These are phyloP conservation scores for Apiotrichum mycotoxinovorans DNA, from an alignment of 1,284 basidiomycete species.

Conservation along the genomic window DNA sequence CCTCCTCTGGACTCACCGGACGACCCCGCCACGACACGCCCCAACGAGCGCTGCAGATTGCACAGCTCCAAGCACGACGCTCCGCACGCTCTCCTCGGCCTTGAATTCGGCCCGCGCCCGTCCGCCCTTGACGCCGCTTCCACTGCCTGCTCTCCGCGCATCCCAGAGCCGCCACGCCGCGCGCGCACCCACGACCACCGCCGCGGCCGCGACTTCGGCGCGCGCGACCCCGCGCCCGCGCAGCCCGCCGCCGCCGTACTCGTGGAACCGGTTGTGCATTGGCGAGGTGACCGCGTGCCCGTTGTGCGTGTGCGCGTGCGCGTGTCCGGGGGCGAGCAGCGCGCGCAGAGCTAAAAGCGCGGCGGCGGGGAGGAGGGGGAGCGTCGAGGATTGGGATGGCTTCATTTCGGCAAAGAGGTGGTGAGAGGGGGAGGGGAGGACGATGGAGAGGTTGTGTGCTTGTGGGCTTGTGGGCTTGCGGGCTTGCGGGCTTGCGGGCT, in stretches of 20 bases:
- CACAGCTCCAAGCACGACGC: background rate
- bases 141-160: background rate
- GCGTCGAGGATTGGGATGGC: too few species aligned
- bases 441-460: too few species aligned
- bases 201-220: background rate
- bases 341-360: background rate
- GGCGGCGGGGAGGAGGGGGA: background rate
- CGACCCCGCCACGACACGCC: background rate
- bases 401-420: too few species aligned
- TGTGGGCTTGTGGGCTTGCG: too few species aligned
- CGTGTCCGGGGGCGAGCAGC: background rate
- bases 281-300: background rate
- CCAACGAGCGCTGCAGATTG: background rate
- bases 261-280: background rate
- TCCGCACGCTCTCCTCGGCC: background rate
- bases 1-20: conserved; percentile 1
- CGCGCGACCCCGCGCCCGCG: background rate
- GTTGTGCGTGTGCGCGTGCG: background rate
- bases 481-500: too few species aligned
- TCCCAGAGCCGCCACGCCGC: background rate
- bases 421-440: too few species aligned
- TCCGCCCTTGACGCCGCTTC: background rate
- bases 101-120: too few species aligned
- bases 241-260: background rate
- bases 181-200: background rate